Conservation (phyloP, 148 eudicot genomes). For the Spergularia marina region DNA sequence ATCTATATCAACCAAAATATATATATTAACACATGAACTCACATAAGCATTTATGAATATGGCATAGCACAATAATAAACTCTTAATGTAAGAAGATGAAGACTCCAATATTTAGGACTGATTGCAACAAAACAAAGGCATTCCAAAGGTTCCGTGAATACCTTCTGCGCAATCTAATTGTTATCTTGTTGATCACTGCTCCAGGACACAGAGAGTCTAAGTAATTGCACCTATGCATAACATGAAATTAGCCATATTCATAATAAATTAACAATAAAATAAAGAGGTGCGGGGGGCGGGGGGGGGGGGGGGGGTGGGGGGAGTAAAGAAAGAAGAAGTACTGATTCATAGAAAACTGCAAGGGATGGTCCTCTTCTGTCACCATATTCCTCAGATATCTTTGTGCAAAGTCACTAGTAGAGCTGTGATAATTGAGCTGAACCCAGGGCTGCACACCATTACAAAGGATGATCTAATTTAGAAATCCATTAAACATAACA, state of each 20-base stretch:
- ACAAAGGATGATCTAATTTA: background rate
- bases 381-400: conserved; percentile 55
- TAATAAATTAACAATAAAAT: background rate
- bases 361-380: conserved; percentile 38
- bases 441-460: conserved; percentile 53
- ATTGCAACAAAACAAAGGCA: background rate
- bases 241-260: conserved; percentile 4
- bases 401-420: conserved; percentile 44
- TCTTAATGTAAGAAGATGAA: background rate
- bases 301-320: background rate
- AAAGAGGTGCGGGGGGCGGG: background rate
- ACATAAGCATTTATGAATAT: background rate
- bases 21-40: background rate
- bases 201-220: conserved; percentile 74
- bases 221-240: conserved; percentile 51
- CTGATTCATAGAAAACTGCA: conserved; percentile 73
- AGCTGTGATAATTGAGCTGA: conserved; percentile 61
- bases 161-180: conserved; percentile 51
- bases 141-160: conserved; percentile 20
- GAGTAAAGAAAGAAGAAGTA: conserved; percentile 34
- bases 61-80: background rate
- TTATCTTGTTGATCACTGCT: conserved; percentile 36
- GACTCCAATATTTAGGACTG: background rate
- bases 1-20: conserved; percentile 42
- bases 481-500: background rate